Evolutionary conservation across 1,139 yeast species (phyloP).

Genomic region (Kurtzmaniella quercitrusa): DNA sequence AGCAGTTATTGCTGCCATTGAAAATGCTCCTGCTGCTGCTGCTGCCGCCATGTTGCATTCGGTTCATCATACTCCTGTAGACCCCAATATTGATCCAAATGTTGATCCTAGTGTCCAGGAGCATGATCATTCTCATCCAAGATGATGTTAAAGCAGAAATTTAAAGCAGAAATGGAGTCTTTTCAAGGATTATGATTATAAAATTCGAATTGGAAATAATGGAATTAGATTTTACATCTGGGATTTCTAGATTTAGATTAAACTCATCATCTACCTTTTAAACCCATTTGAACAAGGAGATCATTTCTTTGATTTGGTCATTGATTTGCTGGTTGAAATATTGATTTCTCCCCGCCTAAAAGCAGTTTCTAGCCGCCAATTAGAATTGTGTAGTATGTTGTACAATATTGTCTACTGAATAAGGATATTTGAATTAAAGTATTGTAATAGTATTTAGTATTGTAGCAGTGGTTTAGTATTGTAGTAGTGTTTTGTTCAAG

Average conservation of each 20-base stretch:
- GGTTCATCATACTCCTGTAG: conserved; percentile 29
- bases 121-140: conserved; percentile 34
- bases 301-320: neutral
- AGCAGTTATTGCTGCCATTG: conserved; percentile 46
- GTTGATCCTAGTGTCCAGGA: conserved; percentile 45
- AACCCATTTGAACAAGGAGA: neutral
- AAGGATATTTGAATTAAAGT: neutral
- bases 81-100: conserved; percentile 41
- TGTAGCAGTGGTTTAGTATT: too few species aligned
- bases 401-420: neutral
- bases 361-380: neutral
- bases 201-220: too few species aligned
- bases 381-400: neutral
- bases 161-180: too few species aligned
- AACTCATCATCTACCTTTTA: neutral
- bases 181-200: too few species aligned
- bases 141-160: neutral
- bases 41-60: conserved; percentile 14
- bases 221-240: too few species aligned
- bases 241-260: too few species aligned
- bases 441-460: neutral
- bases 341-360: neutral
- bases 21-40: conserved; percentile 31
- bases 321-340: neutral
- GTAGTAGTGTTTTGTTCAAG: too few species aligned